Percentiles rank a stretch among this genome's conserved stretches.
phyloP scores from a whole-genome alignment of 768 basidiomycete genomes.

The Fibroporia radiculosa region DNA sequence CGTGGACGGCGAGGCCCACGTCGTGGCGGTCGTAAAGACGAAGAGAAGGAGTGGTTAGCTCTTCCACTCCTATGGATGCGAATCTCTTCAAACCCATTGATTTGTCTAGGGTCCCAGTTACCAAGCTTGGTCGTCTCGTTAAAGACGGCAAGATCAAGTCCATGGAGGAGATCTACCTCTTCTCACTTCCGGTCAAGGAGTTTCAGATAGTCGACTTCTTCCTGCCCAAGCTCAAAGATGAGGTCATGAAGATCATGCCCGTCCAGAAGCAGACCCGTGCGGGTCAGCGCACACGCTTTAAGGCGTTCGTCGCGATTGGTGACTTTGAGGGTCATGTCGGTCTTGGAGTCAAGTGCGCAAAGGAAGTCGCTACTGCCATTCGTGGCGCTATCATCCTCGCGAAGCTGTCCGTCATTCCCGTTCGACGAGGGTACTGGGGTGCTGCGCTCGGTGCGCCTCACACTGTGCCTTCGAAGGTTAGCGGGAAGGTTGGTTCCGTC shows the following conservation, averaged over 20 bases:
- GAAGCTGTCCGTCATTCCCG: slow-evolving; percentile 96
- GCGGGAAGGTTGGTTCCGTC: slow-evolving; percentile 97
- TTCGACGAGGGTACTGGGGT: slow-evolving; percentile 99
- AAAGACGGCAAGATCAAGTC: slow-evolving; percentile 99
- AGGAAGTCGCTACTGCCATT: slow-evolving; percentile 99
- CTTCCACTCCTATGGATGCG: no score
- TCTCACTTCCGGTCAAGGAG: slow-evolving; percentile 99
- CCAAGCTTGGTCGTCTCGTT: slow-evolving; percentile 97
- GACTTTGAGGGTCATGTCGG: slow-evolving; percentile 99
- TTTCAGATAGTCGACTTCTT: slow-evolving; percentile 99
- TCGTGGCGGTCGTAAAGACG: slow-evolving; percentile 96
- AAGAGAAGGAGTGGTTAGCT: slow-evolving; percentile 97
- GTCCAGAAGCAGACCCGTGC: slow-evolving; percentile 99
- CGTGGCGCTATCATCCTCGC: slow-evolving; percentile 99
- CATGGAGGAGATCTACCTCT: slow-evolving; percentile 99
- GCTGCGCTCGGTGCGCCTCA: slow-evolving; percentile 98
- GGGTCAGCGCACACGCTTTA: slow-evolving; percentile 99
- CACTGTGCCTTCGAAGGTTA: slow-evolving; percentile 97
- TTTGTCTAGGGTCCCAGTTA: slow-evolving; percentile 85
- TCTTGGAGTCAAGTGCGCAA: slow-evolving; percentile 98
- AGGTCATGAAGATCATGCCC: slow-evolving; percentile 99
- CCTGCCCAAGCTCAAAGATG: slow-evolving; percentile 98
- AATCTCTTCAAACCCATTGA: not conserved
- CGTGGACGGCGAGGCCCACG: slow-evolving; percentile 74
- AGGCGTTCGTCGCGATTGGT: slow-evolving; percentile 99